A percentile compares a stretch with the other conserved stretches of the same genome.
Evolutionary conservation across 139 green algal species (phyloP).

Genomic region (Asterochloris erici): DNA sequence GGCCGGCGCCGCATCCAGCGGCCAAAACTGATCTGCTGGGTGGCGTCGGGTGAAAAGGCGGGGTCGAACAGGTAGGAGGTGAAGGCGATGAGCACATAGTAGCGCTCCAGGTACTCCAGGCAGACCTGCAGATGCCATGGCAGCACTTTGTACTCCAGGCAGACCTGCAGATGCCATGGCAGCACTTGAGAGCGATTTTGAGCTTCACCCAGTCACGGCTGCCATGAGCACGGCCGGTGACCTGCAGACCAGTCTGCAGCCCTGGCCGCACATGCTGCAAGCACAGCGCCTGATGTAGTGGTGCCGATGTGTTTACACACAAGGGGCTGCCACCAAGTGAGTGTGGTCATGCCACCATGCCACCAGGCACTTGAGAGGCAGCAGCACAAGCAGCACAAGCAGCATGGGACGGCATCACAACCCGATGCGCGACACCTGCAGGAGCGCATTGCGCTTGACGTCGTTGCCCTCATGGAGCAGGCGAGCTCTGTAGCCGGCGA

Average conservation of each 20-base stretch:
- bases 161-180: conserved; percentile 46
- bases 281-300: no score
- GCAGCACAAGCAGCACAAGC: background rate
- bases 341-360: background rate
- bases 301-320: background rate
- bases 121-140: conserved; percentile 51
- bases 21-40: conserved; percentile 53
- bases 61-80: conserved; percentile 68
- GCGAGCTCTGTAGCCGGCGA: conserved; percentile 72
- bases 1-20: conserved; percentile 63
- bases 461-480: conserved; percentile 82
- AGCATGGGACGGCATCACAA: background rate
- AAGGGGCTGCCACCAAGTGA: background rate
- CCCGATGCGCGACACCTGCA: conserved; percentile 41
- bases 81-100: conserved; percentile 85
- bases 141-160: conserved; percentile 65
- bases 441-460: conserved; percentile 62
- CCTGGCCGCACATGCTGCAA: no score
- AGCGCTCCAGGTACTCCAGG: conserved; percentile 83
- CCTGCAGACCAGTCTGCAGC: no score
- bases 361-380: background rate
- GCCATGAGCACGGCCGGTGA: no score
- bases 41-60: conserved; percentile 48
- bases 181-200: no score
- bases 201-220: no score